These are phyloP conservation scores for Graphilbum ipis-grandicollis DNA, from an alignment of 2,329 filamentous ascomycete genomes.

Conservation along the genomic window DNA sequence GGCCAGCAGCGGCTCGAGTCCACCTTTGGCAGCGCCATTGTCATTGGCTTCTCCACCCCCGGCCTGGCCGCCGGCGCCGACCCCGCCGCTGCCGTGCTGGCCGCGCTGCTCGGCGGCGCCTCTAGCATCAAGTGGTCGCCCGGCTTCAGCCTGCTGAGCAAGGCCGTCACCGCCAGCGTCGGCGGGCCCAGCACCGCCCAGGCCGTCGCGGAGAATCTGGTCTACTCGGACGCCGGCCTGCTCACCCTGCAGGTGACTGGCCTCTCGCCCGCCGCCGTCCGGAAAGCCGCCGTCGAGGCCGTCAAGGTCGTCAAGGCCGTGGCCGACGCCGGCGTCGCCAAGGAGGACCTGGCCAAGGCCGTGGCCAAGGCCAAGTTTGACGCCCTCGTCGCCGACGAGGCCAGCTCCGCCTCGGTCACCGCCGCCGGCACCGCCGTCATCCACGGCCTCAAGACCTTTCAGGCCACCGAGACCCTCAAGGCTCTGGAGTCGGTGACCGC, in stretches of 20 bases:
- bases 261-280: slow-evolving; percentile 47
- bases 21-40: slow-evolving; percentile 60
- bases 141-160: slow-evolving; percentile 79
- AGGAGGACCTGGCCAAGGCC: slow-evolving; percentile 83
- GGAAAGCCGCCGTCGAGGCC: slow-evolving; percentile 55
- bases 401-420: slow-evolving; percentile 59
- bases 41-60: slow-evolving; percentile 85
- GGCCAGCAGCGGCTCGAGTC: slow-evolving; percentile 84
- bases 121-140: slow-evolving; percentile 89
- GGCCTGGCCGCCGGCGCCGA: slow-evolving; percentile 69
- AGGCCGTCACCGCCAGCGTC: slow-evolving; percentile 50
- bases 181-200: slow-evolving; percentile 54
- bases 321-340: slow-evolving; percentile 48
- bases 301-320: slow-evolving; percentile 72
- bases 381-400: slow-evolving; percentile 67
- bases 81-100: slow-evolving; percentile 75
- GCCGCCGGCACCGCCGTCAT: slow-evolving; percentile 73
- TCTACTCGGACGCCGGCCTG: slow-evolving; percentile 90
- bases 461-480: slow-evolving; percentile 56
- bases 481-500: slow-evolving; percentile 52
- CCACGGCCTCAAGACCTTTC: slow-evolving; percentile 64
- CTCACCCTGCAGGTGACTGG: slow-evolving; percentile 70
- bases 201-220: slow-evolving; percentile 58
- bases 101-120: slow-evolving; percentile 76
- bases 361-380: slow-evolving; percentile 87